phyloP scores from a whole-genome alignment of 805 yeast species.

The Ascoidea rubescens region DNA sequence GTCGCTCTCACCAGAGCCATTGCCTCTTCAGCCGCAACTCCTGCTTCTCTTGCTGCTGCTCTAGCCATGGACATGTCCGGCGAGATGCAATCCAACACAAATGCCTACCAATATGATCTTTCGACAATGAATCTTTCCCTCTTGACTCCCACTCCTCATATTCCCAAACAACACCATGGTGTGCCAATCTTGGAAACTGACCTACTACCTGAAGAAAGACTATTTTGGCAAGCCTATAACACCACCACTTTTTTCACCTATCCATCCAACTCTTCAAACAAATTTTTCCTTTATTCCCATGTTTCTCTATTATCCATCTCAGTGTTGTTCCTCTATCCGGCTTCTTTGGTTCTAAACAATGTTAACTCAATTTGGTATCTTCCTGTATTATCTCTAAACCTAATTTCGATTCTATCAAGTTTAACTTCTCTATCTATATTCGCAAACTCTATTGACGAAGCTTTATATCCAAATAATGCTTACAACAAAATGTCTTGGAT shows the following conservation, averaged over 20 bases:
- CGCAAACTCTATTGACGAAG: conserved; percentile 38
- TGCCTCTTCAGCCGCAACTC: no score
- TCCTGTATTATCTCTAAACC: conserved; percentile 39
- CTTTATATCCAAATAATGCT: conserved; percentile 64
- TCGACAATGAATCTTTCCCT: no score
- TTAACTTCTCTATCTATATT: conserved; percentile 43
- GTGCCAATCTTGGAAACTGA: conserved; percentile 55
- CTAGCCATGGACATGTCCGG: no score
- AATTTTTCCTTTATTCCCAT: conserved; percentile 42
- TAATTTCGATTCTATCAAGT: conserved; percentile 31
- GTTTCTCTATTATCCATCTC: conserved; percentile 27
- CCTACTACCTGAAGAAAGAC: conserved; percentile 56
- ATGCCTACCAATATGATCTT: no score
- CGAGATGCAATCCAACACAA: no score
- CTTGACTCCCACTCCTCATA: conserved; percentile 31
- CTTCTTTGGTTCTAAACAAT: conserved; percentile 49
- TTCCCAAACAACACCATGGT: conserved; percentile 43
- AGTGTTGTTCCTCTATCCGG: conserved; percentile 49
- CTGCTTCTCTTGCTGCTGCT: no score
- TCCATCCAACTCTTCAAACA: conserved; percentile 25
- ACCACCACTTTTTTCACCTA: conserved; percentile 61
- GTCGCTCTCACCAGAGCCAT: no score
- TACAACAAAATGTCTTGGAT: conserved; percentile 55
- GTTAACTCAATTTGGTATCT: conserved; percentile 44
- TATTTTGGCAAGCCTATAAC: conserved; percentile 69